Evolutionary conservation across 108 stramenopile species (phyloP).

Genomic region (Stephanodiscus triporus): DNA sequence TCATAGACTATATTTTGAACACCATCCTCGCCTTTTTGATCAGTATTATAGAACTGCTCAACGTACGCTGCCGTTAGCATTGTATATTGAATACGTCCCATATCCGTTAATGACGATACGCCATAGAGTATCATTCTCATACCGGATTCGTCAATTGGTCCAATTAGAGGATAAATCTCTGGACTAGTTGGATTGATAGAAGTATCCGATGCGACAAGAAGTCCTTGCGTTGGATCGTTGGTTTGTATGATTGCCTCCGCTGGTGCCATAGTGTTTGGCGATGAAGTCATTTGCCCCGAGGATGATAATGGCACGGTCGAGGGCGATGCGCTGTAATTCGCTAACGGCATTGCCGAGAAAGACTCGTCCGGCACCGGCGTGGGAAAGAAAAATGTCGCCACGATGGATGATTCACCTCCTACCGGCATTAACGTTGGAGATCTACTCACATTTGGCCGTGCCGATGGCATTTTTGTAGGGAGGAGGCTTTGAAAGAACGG

Average conservation of each 20-base stretch:
- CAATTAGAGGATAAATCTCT: conserved; percentile 24
- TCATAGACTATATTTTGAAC: conserved; percentile 43
- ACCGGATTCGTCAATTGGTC: conserved; percentile 32
- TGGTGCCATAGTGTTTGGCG: too few relatives aligned
- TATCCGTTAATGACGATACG: conserved; percentile 11
- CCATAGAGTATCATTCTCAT: conserved; percentile 39
- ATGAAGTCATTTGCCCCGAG: too few relatives aligned
- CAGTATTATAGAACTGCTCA: conserved; percentile 38
- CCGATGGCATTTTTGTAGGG: conserved; percentile 8
- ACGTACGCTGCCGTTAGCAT: conserved; percentile 41
- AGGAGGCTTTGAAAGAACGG: too few relatives aligned
- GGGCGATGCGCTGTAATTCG: too few relatives aligned
- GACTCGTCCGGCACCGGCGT: not conserved
- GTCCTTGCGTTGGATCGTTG: too few relatives aligned
- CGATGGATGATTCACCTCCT: not conserved
- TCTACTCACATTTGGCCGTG: not conserved
- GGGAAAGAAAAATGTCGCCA: not conserved
- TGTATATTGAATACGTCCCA: conserved; percentile 29
- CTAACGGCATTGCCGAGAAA: too few relatives aligned
- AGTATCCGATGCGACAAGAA: too few relatives aligned
- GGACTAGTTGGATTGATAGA: conserved; percentile 1
- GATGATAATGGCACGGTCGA: too few relatives aligned
- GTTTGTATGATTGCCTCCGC: too few relatives aligned
- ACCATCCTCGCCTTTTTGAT: conserved; percentile 27
- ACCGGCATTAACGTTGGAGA: not conserved